These are phyloP conservation scores for Trichoderma hamatum DNA, from an alignment of 2,329 filamentous ascomycete genomes.

Conservation along the genomic window DNA sequence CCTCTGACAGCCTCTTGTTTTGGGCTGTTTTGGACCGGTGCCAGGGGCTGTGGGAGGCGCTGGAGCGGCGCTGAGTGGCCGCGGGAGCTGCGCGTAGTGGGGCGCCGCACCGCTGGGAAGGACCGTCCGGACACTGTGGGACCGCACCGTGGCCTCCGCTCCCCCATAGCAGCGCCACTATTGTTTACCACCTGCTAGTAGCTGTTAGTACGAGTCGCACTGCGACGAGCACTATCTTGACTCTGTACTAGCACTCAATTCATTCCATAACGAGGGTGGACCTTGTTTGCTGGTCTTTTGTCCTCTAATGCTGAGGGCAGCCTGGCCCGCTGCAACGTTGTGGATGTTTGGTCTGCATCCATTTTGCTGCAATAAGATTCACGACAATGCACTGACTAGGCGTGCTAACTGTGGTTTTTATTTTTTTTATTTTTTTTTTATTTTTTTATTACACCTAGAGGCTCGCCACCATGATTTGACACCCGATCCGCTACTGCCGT, in stretches of 20 bases:
- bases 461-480: not conserved
- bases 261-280: not conserved
- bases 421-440: not conserved
- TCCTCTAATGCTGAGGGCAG: not conserved
- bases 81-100: not conserved
- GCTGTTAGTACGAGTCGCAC: not conserved
- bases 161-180: not conserved
- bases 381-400: slow-evolving; percentile 6
- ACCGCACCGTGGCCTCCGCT: not conserved
- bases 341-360: slow-evolving; percentile 9
- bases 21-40: slow-evolving; percentile 20
- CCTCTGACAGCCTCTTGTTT: slow-evolving; percentile 13
- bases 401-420: too few species aligned
- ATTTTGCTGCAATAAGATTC: not conserved
- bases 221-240: not conserved
- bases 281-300: not conserved
- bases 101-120: not conserved
- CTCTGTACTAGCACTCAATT: not conserved
- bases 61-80: slow-evolving; percentile 8
- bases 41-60: not conserved
- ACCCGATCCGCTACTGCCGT: slow-evolving; percentile 12
- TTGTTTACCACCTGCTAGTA: slow-evolving; percentile 6
- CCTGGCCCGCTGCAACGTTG: slow-evolving; percentile 8
- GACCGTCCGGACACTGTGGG: not conserved
- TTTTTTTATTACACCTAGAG: not conserved